phyloP scores from a whole-genome alignment of 352 stramenopile genomes.

The Phytophthora tentaculata region DNA sequence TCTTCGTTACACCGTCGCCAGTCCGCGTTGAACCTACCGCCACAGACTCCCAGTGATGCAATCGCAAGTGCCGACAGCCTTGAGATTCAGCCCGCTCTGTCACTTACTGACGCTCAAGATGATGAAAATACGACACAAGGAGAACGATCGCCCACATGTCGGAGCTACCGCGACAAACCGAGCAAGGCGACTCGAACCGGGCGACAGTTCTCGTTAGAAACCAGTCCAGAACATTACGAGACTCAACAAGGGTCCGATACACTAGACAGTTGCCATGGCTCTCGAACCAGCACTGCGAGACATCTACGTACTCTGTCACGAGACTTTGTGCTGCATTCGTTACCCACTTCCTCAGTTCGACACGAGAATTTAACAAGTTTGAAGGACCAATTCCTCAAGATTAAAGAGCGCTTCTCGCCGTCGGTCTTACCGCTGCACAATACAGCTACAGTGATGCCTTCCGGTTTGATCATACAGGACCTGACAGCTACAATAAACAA shows the following conservation, averaged over 20 bases:
- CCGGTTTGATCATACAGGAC: slow-evolving; percentile 7
- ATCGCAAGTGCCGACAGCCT: slow-evolving; percentile 1
- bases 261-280: slow-evolving; percentile 37
- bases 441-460: slow-evolving; percentile 24
- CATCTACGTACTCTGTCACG: slow-evolving; percentile 54
- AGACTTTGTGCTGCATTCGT: slow-evolving; percentile 63
- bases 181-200: slow-evolving; percentile 13
- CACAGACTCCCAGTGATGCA: slow-evolving; percentile 3
- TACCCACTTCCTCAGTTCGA: slow-evolving; percentile 44
- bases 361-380: slow-evolving; percentile 78
- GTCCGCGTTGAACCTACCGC: slow-evolving; percentile 46
- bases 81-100: slow-evolving; percentile 23
- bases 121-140: slow-evolving; percentile 25
- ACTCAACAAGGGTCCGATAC: slow-evolving; percentile 21
- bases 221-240: slow-evolving; percentile 20
- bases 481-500: slow-evolving; percentile 6
- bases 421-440: slow-evolving; percentile 32
- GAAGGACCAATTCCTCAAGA: slow-evolving; percentile 83
- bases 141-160: slow-evolving; percentile 36
- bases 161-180: slow-evolving; percentile 32
- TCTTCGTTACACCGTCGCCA: slow-evolving; percentile 53
- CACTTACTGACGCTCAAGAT: slow-evolving; percentile 24
- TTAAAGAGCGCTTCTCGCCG: slow-evolving; percentile 77
- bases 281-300: slow-evolving; percentile 7
- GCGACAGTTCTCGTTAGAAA: slow-evolving; percentile 17